Evolutionary conservation across 2,329 filamentous ascomycete species (phyloP), one percentile per base, ranked within the genome.

Genomic region (Trichoderma asperellum): DNA sequence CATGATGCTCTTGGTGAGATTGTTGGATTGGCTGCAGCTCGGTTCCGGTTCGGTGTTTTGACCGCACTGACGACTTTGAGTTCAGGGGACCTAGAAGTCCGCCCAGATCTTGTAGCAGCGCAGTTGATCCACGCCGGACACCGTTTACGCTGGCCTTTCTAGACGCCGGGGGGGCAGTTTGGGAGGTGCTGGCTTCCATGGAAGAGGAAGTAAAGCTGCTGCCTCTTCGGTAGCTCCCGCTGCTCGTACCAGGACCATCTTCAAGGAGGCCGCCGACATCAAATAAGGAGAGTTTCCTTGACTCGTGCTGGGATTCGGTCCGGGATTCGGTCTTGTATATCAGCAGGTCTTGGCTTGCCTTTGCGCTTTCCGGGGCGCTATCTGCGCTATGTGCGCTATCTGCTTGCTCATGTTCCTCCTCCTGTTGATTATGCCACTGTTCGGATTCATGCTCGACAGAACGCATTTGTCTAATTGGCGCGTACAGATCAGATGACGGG

Each of bases 201-300:
- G 79, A 81, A 4, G 77, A 78, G 5, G 83, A 85, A 27, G 79
- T 78, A 68, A 77, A 57, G 77, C 43, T 60, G 71, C 83, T 86
- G 35, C 81, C 80, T 12, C 81, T 79, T 52, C 80, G 76, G 59
- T 79, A 74, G 58, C 77, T 79, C 32, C 75, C 74, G 62, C 74
- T 77, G 71, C 77, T 76, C 61, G 75, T 75, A 7, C 73, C 72
- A 32, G 67, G 62, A 1, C 80, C 72, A 21, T 84, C 84, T 5
- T 90, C 88, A 0, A 96, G 81, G 0, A 97, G 81, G 0, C 92
- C 92, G 27, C 93, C 93, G 1, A 94, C 90, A 73, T 97, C 94
- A 74, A 95, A 94, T 78, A 97, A 95, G 0, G 92, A 93, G 5
- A 96, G 88, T 58, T 86, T 75, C 53, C 75, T 76, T 11, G 73